Conservation (phyloP, 441 rosid species). For the Croton laevigatus region DNA sequence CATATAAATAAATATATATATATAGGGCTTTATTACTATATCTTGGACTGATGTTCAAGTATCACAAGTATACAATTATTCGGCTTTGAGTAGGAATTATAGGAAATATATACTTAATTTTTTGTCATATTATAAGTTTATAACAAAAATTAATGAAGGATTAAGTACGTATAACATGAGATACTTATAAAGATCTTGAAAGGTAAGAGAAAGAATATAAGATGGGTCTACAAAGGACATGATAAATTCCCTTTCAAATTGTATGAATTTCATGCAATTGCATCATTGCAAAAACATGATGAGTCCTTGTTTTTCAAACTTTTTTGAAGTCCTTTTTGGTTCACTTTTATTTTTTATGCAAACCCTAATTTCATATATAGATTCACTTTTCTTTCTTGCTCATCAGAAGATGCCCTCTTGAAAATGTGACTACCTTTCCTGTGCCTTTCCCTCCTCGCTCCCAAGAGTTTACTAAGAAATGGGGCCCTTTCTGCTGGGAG, state of each 20-base stretch:
- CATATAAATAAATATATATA: too few species aligned
- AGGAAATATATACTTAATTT: neutral
- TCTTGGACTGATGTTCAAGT: neutral
- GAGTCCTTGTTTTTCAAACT: conserved; percentile 26
- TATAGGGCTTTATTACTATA: too few species aligned
- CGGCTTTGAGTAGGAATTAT: neutral
- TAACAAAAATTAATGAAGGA: neutral
- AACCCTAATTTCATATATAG: conserved; percentile 18
- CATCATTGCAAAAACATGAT: conserved; percentile 38
- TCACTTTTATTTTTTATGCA: conserved; percentile 30
- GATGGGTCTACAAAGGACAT: conserved; percentile 15
- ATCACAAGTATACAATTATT: neutral
- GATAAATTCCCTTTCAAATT: conserved; percentile 11
- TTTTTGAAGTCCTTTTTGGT: conserved; percentile 20
- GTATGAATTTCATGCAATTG: conserved; percentile 36
- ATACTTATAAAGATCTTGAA: neutral
- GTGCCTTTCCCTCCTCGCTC: neutral
- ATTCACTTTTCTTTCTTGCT: neutral
- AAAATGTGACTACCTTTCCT: conserved; percentile 25
- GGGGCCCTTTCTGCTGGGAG: conserved; percentile 26
- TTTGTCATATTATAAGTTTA: neutral
- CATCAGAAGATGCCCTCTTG: conserved; percentile 23
- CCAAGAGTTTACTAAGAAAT: conserved; percentile 19
- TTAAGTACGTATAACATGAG: neutral
- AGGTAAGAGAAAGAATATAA: conserved; percentile 18